Evolutionary conservation across 225 moss, liverwort and hornwort species (phyloP).

Genomic region (Rhytidiadelphus loreus): DNA sequence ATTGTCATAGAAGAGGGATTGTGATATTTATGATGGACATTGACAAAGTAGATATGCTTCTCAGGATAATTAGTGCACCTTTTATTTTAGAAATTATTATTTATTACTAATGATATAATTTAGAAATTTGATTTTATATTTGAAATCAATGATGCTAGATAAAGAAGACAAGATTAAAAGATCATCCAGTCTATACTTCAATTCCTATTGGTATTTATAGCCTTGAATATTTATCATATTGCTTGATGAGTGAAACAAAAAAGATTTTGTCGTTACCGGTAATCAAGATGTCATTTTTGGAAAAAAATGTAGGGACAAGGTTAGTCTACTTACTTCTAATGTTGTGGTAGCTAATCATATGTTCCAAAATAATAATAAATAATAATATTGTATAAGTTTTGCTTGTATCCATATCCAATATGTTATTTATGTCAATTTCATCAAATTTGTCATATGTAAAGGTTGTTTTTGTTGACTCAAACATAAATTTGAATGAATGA

Average conservation of each 20-base stretch:
- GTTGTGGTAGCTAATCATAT: rapidly evolving
- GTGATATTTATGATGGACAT: too few species aligned
- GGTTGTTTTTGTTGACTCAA: background rate
- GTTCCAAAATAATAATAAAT: background rate
- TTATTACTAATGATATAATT: background rate
- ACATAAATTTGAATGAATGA: background rate
- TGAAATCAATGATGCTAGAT: background rate
- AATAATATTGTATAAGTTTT: background rate
- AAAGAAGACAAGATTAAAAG: background rate
- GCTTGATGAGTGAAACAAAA: background rate
- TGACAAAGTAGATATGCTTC: background rate
- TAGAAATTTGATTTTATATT: rapidly evolving
- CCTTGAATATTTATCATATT: background rate
- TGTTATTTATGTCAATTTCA: background rate
- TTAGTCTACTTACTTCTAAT: background rate
- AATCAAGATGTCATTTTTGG: background rate
- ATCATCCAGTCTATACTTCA: rapidly evolving
- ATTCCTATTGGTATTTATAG: background rate
- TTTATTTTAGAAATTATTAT: background rate
- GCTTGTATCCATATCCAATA: background rate
- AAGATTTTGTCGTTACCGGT: background rate
- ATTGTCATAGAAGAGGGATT: background rate
- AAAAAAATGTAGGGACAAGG: background rate
- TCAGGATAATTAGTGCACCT: rapidly evolving
- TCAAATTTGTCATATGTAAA: background rate